A percentile compares a stretch with the other conserved stretches of the same genome.
Conservation (phyloP, 345 rosid genomes). For the Ricinus communis region DNA sequence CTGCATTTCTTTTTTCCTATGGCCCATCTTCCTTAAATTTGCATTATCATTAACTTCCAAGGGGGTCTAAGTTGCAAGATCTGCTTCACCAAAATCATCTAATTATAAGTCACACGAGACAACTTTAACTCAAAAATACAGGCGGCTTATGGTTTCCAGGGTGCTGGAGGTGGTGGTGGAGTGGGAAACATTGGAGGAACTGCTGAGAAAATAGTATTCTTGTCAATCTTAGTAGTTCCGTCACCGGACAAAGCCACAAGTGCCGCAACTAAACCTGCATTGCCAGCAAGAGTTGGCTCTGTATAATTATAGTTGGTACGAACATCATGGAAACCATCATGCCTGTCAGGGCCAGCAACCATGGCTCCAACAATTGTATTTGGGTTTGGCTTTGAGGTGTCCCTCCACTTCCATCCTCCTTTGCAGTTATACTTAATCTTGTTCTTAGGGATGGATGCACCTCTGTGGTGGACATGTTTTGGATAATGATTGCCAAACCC, state of each 20-base stretch:
- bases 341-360: conserved; percentile 99
- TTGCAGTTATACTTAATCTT: conserved; percentile 79
- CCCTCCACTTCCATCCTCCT: conserved; percentile 99
- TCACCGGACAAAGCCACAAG: conserved; percentile 89
- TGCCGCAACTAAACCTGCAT: conserved; percentile 91
- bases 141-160: conserved; percentile 80
- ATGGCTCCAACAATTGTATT: conserved; percentile 86
- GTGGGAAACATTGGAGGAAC: conserved; percentile 97
- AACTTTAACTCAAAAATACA: background rate
- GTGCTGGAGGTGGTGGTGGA: conserved; percentile 97
- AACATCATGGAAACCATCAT: conserved; percentile 78
- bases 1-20: conserved; percentile 5
- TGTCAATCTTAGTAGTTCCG: conserved; percentile 59
- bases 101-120: conserved; percentile 22
- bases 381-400: conserved; percentile 75
- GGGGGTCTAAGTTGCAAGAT: conserved; percentile 21
- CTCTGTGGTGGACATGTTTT: conserved; percentile 83
- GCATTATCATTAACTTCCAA: conserved; percentile 17
- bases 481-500: conserved; percentile 86
- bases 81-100: conserved; percentile 36
- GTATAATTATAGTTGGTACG: conserved; percentile 93
- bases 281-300: conserved; percentile 91
- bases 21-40: background rate
- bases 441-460: conserved; percentile 87
- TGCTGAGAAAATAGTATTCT: conserved; percentile 89